phyloP scores from a whole-genome alignment of 306 rosid genomes.

The Inga leiocalycina region DNA sequence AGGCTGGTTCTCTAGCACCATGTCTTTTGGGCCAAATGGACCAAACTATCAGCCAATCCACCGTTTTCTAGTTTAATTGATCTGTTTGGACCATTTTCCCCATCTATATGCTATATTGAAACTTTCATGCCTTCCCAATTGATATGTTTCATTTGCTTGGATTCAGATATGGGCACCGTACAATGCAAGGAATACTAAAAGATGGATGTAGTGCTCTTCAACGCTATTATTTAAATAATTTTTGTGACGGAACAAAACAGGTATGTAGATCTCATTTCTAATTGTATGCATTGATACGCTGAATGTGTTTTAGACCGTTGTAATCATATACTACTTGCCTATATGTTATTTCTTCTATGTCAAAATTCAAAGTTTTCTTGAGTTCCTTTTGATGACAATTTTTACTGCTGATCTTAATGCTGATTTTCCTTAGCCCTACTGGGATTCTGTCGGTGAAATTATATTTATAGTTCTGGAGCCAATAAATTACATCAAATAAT shows the following conservation, averaged over 20 bases:
- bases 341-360: conserved; percentile 23
- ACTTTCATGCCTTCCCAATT: conserved; percentile 3
- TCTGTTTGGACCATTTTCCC: background rate
- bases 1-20: background rate
- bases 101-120: background rate
- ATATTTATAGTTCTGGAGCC: background rate
- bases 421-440: background rate
- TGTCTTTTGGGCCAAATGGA: background rate
- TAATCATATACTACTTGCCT: background rate
- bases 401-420: background rate
- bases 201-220: conserved; percentile 72
- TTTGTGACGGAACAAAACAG: conserved; percentile 83
- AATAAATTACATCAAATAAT: background rate
- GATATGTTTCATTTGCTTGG: conserved; percentile 32
- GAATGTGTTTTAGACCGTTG: background rate
- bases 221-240: conserved; percentile 82
- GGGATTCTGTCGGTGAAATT: background rate
- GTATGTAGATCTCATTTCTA: conserved; percentile 40
- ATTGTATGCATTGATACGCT: conserved; percentile 18
- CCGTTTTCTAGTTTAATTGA: background rate
- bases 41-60: background rate
- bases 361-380: conserved; percentile 15
- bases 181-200: conserved; percentile 62
- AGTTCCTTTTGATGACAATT: conserved; percentile 9
- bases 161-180: conserved; percentile 74